phyloP scores from a whole-genome alignment of 345 rosid genomes.

The Gynandropsis gynandra region DNA sequence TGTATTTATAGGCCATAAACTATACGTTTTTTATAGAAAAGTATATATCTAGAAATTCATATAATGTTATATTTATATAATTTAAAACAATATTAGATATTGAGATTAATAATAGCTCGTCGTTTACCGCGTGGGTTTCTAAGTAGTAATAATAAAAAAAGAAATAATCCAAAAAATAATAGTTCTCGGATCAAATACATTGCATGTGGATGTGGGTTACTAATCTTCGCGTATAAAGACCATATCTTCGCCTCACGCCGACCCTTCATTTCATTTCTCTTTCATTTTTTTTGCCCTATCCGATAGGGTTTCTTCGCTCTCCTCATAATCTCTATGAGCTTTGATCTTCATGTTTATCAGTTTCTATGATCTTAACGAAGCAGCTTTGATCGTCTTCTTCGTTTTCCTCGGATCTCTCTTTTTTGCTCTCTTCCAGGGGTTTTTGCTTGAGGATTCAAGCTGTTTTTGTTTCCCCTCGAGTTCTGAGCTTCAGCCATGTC shows the following conservation, averaged over 20 bases:
- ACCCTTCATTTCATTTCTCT: slow-evolving; percentile 13
- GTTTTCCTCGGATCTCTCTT: slow-evolving; percentile 35
- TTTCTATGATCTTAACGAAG: neutral
- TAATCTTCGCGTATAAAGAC: slow-evolving; percentile 28
- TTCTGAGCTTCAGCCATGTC: slow-evolving; percentile 67
- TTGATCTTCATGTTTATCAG: slow-evolving; percentile 26
- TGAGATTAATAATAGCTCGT: too few relatives aligned
- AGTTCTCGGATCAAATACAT: slow-evolving; percentile 46
- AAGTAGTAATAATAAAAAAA: neutral
- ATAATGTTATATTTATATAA: too few relatives aligned
- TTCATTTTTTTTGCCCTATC: slow-evolving; percentile 61
- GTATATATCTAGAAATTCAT: too few relatives aligned
- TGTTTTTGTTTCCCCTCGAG: slow-evolving; percentile 38
- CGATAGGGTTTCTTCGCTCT: slow-evolving; percentile 57
- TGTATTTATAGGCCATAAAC: too few relatives aligned
- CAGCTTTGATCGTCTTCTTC: slow-evolving; percentile 16
- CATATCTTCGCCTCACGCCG: slow-evolving; percentile 19
- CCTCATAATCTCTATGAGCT: slow-evolving; percentile 35
- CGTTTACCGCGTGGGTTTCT: too few relatives aligned
- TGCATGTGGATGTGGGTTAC: slow-evolving; percentile 56
- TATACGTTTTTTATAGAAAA: too few relatives aligned
- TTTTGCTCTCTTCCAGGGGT: slow-evolving; percentile 83
- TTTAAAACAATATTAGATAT: too few relatives aligned
- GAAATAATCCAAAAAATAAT: slow-evolving; percentile 29
- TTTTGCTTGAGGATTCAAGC: slow-evolving; percentile 37